Evolutionary conservation across 164 flowering plant genomes (phyloP).

Genomic region (Litsea cubeba): DNA sequence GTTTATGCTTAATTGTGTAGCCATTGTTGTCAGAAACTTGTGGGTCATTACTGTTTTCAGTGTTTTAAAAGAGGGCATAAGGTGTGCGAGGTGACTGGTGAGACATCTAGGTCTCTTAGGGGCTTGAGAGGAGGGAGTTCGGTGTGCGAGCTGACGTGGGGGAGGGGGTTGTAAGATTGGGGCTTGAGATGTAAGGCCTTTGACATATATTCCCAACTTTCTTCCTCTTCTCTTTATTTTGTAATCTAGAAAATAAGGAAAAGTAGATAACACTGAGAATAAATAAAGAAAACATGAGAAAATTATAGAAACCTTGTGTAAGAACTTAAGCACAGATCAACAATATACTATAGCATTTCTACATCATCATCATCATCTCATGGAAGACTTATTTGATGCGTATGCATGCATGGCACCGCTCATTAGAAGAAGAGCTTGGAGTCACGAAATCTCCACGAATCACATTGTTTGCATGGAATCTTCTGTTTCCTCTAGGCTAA

Average conservation of each 20-base stretch:
- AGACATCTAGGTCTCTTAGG: not conserved
- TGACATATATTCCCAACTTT: not conserved
- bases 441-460: no score
- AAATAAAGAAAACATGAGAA: no score
- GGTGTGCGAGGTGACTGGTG: not conserved
- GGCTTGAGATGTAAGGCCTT: not conserved
- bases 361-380: no score
- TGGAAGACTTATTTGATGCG: no score
- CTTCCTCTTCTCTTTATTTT: not conserved
- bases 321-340: no score
- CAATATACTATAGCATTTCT: no score
- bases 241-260: not conserved
- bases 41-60: not conserved
- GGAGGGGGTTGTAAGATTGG: not conserved
- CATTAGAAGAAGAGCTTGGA: no score
- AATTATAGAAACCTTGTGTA: no score
- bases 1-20: not conserved
- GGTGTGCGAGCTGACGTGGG: not conserved
- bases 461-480: no score
- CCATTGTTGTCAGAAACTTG: not conserved
- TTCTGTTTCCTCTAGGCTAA: no score
- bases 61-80: not conserved
- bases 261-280: not conserved
- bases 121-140: not conserved
- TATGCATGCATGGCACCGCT: no score